A percentile compares a stretch with the other conserved stretches of the same genome.
Evolutionary conservation across 2,329 filamentous ascomycete species (phyloP).

Genomic region (Hymenoscyphus occultus): DNA sequence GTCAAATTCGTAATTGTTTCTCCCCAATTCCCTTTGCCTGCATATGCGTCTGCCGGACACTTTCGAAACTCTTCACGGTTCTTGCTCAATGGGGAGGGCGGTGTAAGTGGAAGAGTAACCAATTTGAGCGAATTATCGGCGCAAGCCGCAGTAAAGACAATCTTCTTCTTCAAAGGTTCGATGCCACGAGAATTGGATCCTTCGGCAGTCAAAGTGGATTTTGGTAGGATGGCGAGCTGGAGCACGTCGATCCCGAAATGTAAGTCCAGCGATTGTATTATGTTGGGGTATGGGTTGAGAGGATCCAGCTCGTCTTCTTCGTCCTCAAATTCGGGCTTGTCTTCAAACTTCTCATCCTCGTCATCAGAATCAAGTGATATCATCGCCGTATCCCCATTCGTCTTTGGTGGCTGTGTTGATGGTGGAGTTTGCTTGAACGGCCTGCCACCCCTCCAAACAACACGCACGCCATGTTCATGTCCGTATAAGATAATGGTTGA

Average conservation of each 20-base stretch:
- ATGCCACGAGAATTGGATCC: slow-evolving; percentile 45
- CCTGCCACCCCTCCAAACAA: slow-evolving; percentile 61
- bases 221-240: slow-evolving; percentile 55
- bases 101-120: slow-evolving; percentile 58
- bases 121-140: slow-evolving; percentile 55
- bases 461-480: slow-evolving; percentile 59
- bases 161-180: slow-evolving; percentile 51
- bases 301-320: slow-evolving; percentile 40
- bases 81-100: slow-evolving; percentile 60
- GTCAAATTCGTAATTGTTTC: slow-evolving; percentile 54
- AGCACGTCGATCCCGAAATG: slow-evolving; percentile 54
- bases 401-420: slow-evolving; percentile 40
- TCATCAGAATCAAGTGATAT: slow-evolving; percentile 64
- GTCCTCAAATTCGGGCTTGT: slow-evolving; percentile 59
- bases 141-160: slow-evolving; percentile 60
- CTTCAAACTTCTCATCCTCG: slow-evolving; percentile 41
- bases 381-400: slow-evolving; percentile 54
- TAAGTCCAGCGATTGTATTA: slow-evolving; percentile 60
- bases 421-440: slow-evolving; percentile 51
- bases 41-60: slow-evolving; percentile 50
- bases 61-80: slow-evolving; percentile 50
- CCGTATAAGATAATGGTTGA: slow-evolving; percentile 62
- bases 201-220: slow-evolving; percentile 48
- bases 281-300: slow-evolving; percentile 47
- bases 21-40: slow-evolving; percentile 61